Percentiles rank a stretch among this genome's conserved stretches.
Conservation (phyloP, 1,284 basidiomycete genomes). For the Ganoderma leucocontextum region DNA sequence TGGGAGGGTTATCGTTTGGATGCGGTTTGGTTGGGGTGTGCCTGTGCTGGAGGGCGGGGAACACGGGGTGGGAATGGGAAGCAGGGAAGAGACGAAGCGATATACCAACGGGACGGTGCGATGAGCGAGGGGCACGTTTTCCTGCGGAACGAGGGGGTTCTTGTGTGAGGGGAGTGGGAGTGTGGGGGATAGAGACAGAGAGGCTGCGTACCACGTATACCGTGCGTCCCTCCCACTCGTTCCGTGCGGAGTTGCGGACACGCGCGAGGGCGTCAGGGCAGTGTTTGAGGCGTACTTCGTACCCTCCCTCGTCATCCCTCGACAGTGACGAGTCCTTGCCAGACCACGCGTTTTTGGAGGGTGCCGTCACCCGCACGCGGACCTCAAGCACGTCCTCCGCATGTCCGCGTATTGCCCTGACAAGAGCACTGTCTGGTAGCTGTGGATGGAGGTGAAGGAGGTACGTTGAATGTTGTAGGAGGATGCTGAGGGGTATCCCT, state of each 20-base stretch:
- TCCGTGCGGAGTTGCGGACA: constrained; percentile 46
- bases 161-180: neutral
- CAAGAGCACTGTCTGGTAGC: constrained; percentile 55
- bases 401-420: constrained; percentile 61
- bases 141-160: constrained; percentile 49
- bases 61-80: constrained; percentile 14
- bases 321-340: constrained; percentile 34
- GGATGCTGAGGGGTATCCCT: constrained; percentile 67
- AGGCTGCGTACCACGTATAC: constrained; percentile 66
- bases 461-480: constrained; percentile 52
- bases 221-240: constrained; percentile 67
- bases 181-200: neutral
- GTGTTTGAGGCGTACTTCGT: constrained; percentile 66
- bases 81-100: constrained; percentile 52
- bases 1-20: constrained; percentile 65
- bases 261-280: constrained; percentile 44
- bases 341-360: constrained; percentile 50
- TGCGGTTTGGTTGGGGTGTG: constrained; percentile 20
- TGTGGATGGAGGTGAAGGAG: constrained; percentile 38
- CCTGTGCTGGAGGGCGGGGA: neutral
- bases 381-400: constrained; percentile 59
- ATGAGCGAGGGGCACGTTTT: constrained; percentile 68
- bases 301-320: constrained; percentile 49
- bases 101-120: constrained; percentile 57
- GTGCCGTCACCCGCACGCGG: constrained; percentile 60